phyloP scores from a whole-genome alignment of 108 stramenopile genomes.

The Thalassiosira profunda region DNA sequence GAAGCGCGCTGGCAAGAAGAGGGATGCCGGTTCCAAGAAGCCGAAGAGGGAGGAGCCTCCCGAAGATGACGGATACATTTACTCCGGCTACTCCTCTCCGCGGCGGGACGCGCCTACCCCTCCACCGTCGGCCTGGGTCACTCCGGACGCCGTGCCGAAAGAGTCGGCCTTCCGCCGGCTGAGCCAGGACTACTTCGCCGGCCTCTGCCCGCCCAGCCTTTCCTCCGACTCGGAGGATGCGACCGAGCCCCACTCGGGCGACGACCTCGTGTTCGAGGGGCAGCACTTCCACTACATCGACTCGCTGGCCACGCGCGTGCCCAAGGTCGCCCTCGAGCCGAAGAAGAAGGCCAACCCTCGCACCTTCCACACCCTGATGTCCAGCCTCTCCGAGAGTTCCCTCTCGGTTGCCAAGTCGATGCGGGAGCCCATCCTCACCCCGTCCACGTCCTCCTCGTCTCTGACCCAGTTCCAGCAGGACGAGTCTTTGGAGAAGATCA shows the following conservation, averaged over 20 bases:
- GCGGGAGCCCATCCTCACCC: constrained; percentile 19
- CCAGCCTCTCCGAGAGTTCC: constrained; percentile 6
- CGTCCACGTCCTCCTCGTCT: constrained; percentile 23
- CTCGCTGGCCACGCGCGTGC: constrained; percentile 4
- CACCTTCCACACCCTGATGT: neutral
- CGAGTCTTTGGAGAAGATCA: neutral
- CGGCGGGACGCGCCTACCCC: too few relatives aligned
- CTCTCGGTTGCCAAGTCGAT: constrained; percentile 11
- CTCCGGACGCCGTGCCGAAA: neutral
- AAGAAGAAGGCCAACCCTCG: neutral
- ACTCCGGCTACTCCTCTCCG: too few relatives aligned
- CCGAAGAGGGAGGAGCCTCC: neutral
- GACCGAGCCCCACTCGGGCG: constrained; percentile 39
- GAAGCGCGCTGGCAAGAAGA: neutral
- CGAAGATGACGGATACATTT: neutral
- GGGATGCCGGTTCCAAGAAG: neutral
- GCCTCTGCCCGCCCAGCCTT: neutral
- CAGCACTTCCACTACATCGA: constrained; percentile 68
- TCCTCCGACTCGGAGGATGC: neutral
- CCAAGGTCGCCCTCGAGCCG: neutral
- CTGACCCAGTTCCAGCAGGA: constrained; percentile 9
- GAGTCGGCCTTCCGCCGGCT: neutral
- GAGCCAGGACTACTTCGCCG: constrained; percentile 2
- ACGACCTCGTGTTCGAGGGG: constrained; percentile 66
- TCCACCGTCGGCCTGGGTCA: neutral